A percentile compares a stretch with the other conserved stretches of the same genome.
Evolutionary conservation across 1,284 basidiomycete species (phyloP).

Genomic region (Phlebopus sp.): DNA sequence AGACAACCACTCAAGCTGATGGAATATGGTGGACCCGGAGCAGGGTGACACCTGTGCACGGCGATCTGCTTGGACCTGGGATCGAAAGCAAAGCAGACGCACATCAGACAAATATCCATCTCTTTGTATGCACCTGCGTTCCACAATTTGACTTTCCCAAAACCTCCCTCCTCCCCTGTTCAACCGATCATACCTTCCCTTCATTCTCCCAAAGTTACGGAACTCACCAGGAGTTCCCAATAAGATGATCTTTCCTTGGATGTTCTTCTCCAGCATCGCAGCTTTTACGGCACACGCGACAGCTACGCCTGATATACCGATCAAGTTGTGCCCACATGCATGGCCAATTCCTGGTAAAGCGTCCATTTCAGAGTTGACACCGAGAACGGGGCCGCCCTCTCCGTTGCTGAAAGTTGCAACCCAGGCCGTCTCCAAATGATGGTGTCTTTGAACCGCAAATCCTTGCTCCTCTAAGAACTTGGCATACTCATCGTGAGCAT

Average conservation of each 20-base stretch:
- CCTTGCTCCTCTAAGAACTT: slow-evolving; percentile 56
- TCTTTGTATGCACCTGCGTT: slow-evolving; percentile 62
- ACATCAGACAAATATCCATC: slow-evolving; percentile 71
- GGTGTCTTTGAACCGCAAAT: slow-evolving; percentile 55
- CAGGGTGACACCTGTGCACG: slow-evolving; percentile 55
- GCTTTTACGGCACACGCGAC: slow-evolving; percentile 61
- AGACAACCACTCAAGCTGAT: slow-evolving; percentile 52
- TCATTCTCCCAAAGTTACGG: neutral
- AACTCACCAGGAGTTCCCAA: slow-evolving; percentile 69
- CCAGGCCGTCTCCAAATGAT: slow-evolving; percentile 69
- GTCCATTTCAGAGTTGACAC: slow-evolving; percentile 75
- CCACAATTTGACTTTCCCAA: slow-evolving; percentile 64
- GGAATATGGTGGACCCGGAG: slow-evolving; percentile 54
- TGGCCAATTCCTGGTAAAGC: slow-evolving; percentile 65
- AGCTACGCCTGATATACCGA: slow-evolving; percentile 70
- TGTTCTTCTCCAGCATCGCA: slow-evolving; percentile 54
- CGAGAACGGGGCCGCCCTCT: slow-evolving; percentile 57
- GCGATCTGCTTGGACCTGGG: neutral
- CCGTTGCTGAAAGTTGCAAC: slow-evolving; percentile 58
- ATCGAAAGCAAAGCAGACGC: slow-evolving; percentile 9
- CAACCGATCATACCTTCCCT: neutral
- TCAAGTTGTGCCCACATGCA: slow-evolving; percentile 79
- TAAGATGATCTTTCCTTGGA: slow-evolving; percentile 65
- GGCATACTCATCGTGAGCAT: slow-evolving; percentile 55
- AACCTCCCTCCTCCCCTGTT: slow-evolving; percentile 69